Conservation (phyloP, 148 eudicot species). For the Cornus kousa region DNA sequence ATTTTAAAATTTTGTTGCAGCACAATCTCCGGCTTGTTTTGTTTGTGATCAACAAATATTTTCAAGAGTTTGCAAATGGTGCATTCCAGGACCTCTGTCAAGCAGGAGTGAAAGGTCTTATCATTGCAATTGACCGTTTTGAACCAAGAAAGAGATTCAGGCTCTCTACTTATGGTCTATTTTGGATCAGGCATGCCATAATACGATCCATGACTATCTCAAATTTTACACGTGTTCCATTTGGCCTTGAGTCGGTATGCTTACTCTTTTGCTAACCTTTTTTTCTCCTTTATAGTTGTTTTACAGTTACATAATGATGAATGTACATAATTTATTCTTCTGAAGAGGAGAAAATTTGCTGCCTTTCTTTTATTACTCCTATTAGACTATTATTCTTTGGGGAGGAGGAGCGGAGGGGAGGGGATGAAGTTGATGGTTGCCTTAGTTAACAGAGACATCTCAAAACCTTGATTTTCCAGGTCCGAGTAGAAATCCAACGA, state of each 20-base stretch:
- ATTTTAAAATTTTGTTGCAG: conserved; percentile 44
- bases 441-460: not conserved
- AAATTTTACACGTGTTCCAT: conserved; percentile 81
- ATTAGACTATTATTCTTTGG: too few species aligned
- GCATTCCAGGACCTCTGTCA: conserved; percentile 95
- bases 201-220: conserved; percentile 85
- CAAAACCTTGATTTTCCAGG: conserved; percentile 38
- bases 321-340: too few species aligned
- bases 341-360: too few species aligned
- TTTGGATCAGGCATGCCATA: conserved; percentile 91
- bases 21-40: conserved; percentile 89
- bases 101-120: conserved; percentile 92
- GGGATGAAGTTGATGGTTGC: not conserved
- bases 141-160: conserved; percentile 71
- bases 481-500: conserved; percentile 71
- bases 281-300: not conserved
- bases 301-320: not conserved
- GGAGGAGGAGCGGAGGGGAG: too few species aligned
- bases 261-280: not conserved
- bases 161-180: conserved; percentile 83
- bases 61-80: conserved; percentile 70
- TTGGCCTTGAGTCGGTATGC: conserved; percentile 95
- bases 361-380: not conserved
- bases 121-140: conserved; percentile 87
- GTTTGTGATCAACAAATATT: conserved; percentile 86